Percentiles rank a stretch among this genome's conserved stretches.
phyloP scores from a whole-genome alignment of 1,284 basidiomycete genomes.

The Stygiomarasmius scandens region DNA sequence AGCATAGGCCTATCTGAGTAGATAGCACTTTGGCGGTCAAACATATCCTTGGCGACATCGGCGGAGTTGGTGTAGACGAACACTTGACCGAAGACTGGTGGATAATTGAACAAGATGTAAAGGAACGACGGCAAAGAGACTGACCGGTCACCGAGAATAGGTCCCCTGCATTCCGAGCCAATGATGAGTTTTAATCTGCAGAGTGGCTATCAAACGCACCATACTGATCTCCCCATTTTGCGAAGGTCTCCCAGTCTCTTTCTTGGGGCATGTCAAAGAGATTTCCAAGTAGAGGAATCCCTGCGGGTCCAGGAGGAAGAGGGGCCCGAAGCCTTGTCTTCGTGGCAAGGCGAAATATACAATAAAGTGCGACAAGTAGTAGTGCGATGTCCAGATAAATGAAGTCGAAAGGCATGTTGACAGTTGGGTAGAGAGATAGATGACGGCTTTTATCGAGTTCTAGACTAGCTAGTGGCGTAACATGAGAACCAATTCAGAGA shows the following conservation, averaged over 20 bases:
- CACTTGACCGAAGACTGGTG: conserved; percentile 18
- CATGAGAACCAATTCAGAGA: too few species aligned
- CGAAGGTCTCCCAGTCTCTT: conserved; percentile 25
- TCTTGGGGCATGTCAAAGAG: conserved; percentile 26
- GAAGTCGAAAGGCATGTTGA: not conserved
- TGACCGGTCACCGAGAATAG: conserved; percentile 2
- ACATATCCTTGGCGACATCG: conserved; percentile 24
- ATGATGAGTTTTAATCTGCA: not conserved
- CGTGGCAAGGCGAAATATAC: not conserved
- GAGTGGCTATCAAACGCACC: conserved; percentile 17
- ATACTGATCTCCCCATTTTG: conserved; percentile 27
- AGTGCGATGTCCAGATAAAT: not conserved
- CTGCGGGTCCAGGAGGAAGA: conserved; percentile 28
- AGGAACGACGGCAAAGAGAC: not conserved
- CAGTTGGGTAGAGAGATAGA: too few species aligned
- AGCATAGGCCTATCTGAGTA: conserved; percentile 26
- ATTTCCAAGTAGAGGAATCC: conserved; percentile 30
- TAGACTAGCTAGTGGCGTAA: too few species aligned
- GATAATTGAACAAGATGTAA: not conserved
- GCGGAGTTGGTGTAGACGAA: conserved; percentile 26
- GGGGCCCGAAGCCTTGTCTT: not conserved
- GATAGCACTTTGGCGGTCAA: conserved; percentile 24
- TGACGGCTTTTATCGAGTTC: too few species aligned
- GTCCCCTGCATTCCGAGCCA: not conserved
- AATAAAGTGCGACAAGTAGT: not conserved